These are phyloP conservation scores for Solanum bukasovii DNA, from an alignment of 257 asterid species.

Conservation along the genomic window DNA sequence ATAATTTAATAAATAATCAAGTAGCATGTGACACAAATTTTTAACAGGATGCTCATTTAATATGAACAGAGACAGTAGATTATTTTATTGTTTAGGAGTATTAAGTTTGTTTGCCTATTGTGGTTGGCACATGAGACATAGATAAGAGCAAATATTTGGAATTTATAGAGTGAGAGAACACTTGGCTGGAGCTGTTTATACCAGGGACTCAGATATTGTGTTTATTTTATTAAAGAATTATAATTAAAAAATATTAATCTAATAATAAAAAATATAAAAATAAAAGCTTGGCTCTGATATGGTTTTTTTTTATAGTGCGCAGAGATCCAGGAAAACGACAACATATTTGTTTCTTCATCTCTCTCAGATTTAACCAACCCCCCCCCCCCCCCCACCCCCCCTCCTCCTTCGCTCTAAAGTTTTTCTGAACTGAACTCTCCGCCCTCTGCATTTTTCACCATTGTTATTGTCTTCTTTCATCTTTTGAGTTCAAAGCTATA, in stretches of 20 bases:
- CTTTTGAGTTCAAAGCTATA: neutral
- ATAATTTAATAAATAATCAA: too few relatives aligned
- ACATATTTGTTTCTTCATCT: constrained; percentile 13
- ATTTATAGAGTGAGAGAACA: neutral
- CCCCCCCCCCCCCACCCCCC: neutral
- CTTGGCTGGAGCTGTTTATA: neutral
- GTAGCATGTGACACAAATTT: too few relatives aligned
- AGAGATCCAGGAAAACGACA: constrained; percentile 9
- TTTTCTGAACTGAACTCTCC: constrained; percentile 1
- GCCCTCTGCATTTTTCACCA: neutral
- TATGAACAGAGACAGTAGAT: neutral
- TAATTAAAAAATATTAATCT: neutral
- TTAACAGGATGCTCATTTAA: too few relatives aligned
- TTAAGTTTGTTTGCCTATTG: neutral
- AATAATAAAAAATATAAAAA: neutral
- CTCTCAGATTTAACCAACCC: constrained; percentile 32
- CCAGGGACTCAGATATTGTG: neutral
- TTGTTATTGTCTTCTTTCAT: neutral
- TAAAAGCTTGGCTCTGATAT: neutral
- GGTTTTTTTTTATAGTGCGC: neutral
- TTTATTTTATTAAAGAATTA: neutral
- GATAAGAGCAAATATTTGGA: neutral
- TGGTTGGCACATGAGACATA: neutral
- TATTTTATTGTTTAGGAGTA: neutral
- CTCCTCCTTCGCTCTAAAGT: neutral